These are phyloP conservation scores for Aspergillus bridgeri DNA, from an alignment of 495 filamentous ascomycete species.

Conservation along the genomic window DNA sequence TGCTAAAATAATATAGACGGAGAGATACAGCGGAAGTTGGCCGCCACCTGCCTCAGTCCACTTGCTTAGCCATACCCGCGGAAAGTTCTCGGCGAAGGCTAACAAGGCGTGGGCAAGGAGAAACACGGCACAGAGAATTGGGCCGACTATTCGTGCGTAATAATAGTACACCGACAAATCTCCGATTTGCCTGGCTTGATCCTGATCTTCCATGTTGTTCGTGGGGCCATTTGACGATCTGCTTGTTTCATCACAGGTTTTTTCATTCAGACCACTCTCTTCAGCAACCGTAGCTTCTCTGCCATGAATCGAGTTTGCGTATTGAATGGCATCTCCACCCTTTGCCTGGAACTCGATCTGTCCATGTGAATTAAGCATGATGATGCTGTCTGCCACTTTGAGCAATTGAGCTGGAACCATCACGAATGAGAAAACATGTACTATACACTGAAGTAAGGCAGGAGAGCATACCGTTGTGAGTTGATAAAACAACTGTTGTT, in stretches of 20 bases:
- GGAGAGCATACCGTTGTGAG: background rate
- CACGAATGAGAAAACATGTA: no score
- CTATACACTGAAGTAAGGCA: background rate
- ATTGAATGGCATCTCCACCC: no score
- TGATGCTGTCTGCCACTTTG: background rate
- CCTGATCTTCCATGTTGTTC: background rate
- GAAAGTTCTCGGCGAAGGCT: slow-evolving; percentile 21
- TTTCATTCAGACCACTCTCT: no score
- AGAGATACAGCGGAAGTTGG: slow-evolving; percentile 10
- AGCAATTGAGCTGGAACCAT: background rate
- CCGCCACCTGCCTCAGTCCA: slow-evolving; percentile 27
- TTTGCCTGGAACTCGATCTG: background rate
- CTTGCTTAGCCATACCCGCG: slow-evolving; percentile 33
- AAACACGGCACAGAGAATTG: slow-evolving; percentile 27
- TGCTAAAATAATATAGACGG: slow-evolving; percentile 6
- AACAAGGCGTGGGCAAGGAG: slow-evolving; percentile 18
- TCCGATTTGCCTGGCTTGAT: slow-evolving; percentile 31
- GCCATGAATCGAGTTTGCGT: no score
- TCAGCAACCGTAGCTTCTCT: no score
- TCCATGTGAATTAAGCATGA: background rate
- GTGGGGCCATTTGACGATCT: no score
- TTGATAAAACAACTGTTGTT: background rate
- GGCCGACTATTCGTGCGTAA: slow-evolving; percentile 41
- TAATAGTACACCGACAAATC: slow-evolving; percentile 44
- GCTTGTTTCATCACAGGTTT: no score